Base-by-base conservation (phyloP, 306 rosid genomes). In the Mucuna pruriens region DNA sequence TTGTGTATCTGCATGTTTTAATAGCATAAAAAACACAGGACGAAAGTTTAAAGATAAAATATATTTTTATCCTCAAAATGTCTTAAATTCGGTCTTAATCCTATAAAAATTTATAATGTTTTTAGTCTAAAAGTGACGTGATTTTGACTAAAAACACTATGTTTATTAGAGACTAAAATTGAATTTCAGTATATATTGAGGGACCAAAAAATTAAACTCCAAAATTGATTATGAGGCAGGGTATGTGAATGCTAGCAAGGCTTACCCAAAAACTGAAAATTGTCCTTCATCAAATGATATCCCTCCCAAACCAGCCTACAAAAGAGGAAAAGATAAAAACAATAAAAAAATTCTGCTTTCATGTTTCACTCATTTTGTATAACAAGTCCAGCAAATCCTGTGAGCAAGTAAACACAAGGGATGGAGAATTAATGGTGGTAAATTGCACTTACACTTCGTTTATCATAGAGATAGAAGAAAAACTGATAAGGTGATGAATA, bases 211-310 rank as follows among this genome's bases (percentile, higher is more conserved):
- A 34, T 62, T 45, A 22, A 78, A 78, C 3, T 48, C 25, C 40
- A 51, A 71, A 46, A 69, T 49, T 5, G 39, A 31, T 69, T 13
- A 38, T 22, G 15, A 17, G 9, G 22, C 63, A 83, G 33, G 48
- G n/a, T 31, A 60, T 23, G n/a, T 7, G 16, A 44, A 58, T 51
- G 65, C 40, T 57, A n/a, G 74, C 81, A 66, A 15, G 26, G 74
- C 85, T 71, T 88, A 90, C 97, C 97, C 99, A 44, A 93, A 93
- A 69, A 95, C 99, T 58, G 99, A 91, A 84, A 95, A 95, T 71
- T 95, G 97, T 15, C 99, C 99, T 87, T 95, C 99, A 55, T 93
- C 99, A 74, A 95, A 95, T n/a, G 97, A 95, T 79, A 95, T 84
- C 67, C 99, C 99, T 85, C 99, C 99, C 90, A 95, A 88, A 84